Percentiles rank a stretch among this genome's conserved stretches.
Conservation (phyloP, 352 stramenopile species). For the Globisporangium viniferum region DNA sequence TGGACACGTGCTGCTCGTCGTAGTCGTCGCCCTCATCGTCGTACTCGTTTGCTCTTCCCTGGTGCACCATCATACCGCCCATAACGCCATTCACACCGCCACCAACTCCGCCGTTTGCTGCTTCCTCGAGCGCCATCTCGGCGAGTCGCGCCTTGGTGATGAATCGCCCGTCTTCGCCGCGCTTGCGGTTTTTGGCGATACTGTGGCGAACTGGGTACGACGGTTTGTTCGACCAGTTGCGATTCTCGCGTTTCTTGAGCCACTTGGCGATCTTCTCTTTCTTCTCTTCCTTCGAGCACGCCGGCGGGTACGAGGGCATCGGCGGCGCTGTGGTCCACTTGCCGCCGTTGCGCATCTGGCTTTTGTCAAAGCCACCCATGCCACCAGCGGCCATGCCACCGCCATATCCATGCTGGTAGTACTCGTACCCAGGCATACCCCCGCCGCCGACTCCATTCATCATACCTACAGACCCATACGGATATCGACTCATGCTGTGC, state of each 20-base stretch:
- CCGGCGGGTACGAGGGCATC: conserved; percentile 71
- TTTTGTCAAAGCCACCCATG: conserved; percentile 49
- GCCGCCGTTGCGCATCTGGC: conserved; percentile 39
- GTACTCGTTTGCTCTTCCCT: neutral
- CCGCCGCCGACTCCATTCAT: conserved; percentile 5
- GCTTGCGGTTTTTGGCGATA: conserved; percentile 81
- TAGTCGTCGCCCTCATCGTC: conserved; percentile 22
- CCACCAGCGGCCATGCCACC: conserved; percentile 19
- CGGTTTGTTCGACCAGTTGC: conserved; percentile 85
- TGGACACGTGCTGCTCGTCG: conserved; percentile 17
- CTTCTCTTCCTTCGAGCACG: conserved; percentile 81
- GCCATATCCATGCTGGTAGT: conserved; percentile 26
- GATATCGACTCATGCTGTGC: conserved; percentile 44
- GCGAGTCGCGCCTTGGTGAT: conserved; percentile 74
- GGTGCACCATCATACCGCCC: conserved; percentile 19
- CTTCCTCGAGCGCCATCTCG: conserved; percentile 65
- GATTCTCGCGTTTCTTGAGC: conserved; percentile 82
- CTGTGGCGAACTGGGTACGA: conserved; percentile 82
- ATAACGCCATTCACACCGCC: neutral
- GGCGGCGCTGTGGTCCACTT: conserved; percentile 71
- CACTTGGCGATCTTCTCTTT: conserved; percentile 82
- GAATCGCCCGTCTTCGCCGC: conserved; percentile 78
- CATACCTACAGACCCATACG: conserved; percentile 32
- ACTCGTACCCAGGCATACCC: conserved; percentile 41
- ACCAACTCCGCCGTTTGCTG: conserved; percentile 10